phyloP scores from a whole-genome alignment of 2,329 filamentous ascomycete genomes.

The Exophiala oligosperma region DNA sequence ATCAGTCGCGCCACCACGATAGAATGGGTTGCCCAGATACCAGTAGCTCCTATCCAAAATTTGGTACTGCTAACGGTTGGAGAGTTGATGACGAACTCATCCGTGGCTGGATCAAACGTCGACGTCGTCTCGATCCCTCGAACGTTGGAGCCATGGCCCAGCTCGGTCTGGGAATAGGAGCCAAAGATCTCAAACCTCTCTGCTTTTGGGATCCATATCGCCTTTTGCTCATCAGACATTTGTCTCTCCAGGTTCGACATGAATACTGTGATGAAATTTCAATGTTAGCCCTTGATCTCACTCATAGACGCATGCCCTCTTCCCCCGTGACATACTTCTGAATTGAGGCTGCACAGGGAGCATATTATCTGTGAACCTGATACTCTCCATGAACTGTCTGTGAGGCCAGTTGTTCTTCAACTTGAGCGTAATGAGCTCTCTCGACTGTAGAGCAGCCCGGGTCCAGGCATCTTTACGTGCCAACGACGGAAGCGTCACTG shows the following conservation, averaged over 20 bases:
- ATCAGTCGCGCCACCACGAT: conserved; percentile 36
- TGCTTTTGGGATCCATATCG: conserved; percentile 30
- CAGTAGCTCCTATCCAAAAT: conserved; percentile 35
- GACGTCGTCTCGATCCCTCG: conserved; percentile 36
- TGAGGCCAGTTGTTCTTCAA: conserved; percentile 27
- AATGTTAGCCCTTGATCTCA: too few species aligned
- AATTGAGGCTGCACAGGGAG: conserved; percentile 30
- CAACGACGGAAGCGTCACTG: conserved; percentile 23
- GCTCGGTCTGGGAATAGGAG: conserved; percentile 35
- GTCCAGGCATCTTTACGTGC: conserved; percentile 30
- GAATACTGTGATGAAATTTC: conserved; percentile 19
- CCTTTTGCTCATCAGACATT: conserved; percentile 30
- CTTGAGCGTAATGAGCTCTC: conserved; percentile 27
- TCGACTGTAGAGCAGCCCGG: conserved; percentile 24
- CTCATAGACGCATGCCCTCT: too few species aligned
- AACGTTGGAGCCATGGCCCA: conserved; percentile 36
- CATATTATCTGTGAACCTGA: conserved; percentile 28
- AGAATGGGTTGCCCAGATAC: conserved; percentile 32
- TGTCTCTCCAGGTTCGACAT: conserved; percentile 29
- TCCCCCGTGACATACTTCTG: conserved; percentile 8
- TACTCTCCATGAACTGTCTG: conserved; percentile 27
- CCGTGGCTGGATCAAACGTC: conserved; percentile 31
- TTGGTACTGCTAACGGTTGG: conserved; percentile 33
- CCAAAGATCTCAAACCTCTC: conserved; percentile 32
- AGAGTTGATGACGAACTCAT: conserved; percentile 35